A percentile compares a stretch with the other conserved stretches of the same genome.
phyloP scores from a whole-genome alignment of 1,284 basidiomycete genomes.

The Apiotrichum montevideense region DNA sequence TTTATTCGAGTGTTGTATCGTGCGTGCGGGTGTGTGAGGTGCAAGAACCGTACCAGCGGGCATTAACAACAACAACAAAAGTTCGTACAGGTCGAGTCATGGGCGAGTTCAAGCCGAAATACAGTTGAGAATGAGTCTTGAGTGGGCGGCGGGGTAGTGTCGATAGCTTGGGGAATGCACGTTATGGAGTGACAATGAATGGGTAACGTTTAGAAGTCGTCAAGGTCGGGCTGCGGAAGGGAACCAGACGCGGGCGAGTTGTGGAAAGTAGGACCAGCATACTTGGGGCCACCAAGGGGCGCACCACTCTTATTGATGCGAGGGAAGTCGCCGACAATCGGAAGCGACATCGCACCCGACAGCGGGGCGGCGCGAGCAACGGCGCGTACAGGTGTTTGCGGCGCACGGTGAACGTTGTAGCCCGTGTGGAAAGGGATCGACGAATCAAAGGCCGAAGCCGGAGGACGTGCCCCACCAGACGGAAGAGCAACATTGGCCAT shows the following conservation, averaged over 20 bases:
- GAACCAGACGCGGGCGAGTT: conserved; percentile 40
- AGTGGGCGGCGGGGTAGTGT: neutral
- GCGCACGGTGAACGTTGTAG: conserved; percentile 37
- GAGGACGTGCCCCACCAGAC: neutral
- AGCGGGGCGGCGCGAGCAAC: neutral
- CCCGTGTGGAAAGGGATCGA: conserved; percentile 33
- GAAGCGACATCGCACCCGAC: conserved; percentile 8
- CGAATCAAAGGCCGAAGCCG: conserved; percentile 29
- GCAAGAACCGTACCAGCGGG: neutral
- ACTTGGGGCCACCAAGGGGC: conserved; percentile 22
- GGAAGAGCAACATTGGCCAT: neutral
- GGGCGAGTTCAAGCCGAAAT: conserved; percentile 1
- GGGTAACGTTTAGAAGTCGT: conserved; percentile 33
- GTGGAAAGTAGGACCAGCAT: conserved; percentile 45
- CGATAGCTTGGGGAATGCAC: neutral
- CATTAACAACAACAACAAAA: neutral
- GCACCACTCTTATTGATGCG: conserved; percentile 21
- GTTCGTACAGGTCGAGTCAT: conserved; percentile 1
- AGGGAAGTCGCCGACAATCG: conserved; percentile 35
- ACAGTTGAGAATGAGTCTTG: neutral
- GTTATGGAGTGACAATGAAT: neutral
- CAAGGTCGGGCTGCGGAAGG: conserved; percentile 41
- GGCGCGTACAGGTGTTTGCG: conserved; percentile 37
- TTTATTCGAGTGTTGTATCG: neutral
- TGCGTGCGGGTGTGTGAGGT: neutral